Evolutionary conservation across 805 yeast genomes (phyloP).

Genomic region (Ogataea allantospora): DNA sequence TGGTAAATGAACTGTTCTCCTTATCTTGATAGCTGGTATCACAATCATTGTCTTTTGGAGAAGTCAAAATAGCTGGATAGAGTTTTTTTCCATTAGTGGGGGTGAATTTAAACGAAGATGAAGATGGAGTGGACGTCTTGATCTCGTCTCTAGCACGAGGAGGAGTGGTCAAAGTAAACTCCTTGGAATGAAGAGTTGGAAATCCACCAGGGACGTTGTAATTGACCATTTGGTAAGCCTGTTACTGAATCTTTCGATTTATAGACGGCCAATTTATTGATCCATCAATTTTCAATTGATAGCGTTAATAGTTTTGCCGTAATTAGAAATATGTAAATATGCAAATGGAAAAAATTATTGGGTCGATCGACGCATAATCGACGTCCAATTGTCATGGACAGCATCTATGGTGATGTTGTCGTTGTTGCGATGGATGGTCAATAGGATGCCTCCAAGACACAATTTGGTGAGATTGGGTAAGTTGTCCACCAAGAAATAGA

Average conservation of each 20-base stretch:
- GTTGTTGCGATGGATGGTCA: constrained; percentile 9
- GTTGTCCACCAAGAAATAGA: constrained; percentile 15
- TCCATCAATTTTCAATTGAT: constrained; percentile 4
- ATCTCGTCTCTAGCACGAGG: constrained; percentile 8
- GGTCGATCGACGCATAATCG: constrained; percentile 12
- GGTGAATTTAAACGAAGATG: constrained; percentile 29
- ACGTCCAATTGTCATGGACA: constrained; percentile 22
- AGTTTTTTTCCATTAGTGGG: constrained; percentile 30
- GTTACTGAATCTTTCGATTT: not conserved
- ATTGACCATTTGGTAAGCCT: constrained; percentile 5
- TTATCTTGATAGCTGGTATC: constrained; percentile 32
- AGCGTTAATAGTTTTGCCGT: constrained; percentile 11
- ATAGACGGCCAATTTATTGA: not conserved
- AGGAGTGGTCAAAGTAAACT: constrained; percentile 17
- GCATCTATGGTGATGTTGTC: constrained; percentile 11
- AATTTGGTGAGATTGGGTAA: constrained; percentile 16
- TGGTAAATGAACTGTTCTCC: constrained; percentile 28
- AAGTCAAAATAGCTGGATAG: constrained; percentile 24
- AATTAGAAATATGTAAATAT: constrained; percentile 19
- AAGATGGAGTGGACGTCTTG: constrained; percentile 23
- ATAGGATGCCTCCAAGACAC: constrained; percentile 28
- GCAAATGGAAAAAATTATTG: constrained; percentile 3
- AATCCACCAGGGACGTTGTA: constrained; percentile 24
- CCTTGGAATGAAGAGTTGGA: constrained; percentile 13
- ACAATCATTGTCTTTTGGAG: constrained; percentile 18